These are phyloP conservation scores for Rhizopogon salebrosus DNA, from an alignment of 768 basidiomycete genomes.

Conservation along the genomic window DNA sequence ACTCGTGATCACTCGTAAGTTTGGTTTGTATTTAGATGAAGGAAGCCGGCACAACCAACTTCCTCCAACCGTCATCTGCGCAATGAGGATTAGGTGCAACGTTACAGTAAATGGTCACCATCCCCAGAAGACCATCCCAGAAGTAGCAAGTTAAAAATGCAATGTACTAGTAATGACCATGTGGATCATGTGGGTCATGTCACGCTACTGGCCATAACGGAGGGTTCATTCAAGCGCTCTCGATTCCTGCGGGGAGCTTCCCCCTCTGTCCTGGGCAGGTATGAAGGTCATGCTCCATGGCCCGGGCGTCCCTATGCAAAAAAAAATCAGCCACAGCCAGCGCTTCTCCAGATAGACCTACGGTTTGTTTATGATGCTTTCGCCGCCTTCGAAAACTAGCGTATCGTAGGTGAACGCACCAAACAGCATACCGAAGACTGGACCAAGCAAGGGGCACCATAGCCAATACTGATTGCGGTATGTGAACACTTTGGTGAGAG, in stretches of 20 bases:
- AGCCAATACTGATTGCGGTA: slow-evolving; percentile 63
- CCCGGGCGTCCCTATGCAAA: background rate
- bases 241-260: background rate
- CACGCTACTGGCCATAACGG: background rate
- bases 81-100: background rate
- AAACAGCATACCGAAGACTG: slow-evolving; percentile 52
- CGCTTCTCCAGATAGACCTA: slow-evolving; percentile 17
- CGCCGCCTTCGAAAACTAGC: slow-evolving; percentile 50
- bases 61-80: background rate
- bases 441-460: slow-evolving; percentile 60
- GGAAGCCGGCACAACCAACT: background rate
- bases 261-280: background rate
- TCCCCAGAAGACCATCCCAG: background rate
- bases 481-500: slow-evolving; percentile 11
- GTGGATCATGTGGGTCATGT: background rate
- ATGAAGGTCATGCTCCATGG: background rate
- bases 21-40: background rate
- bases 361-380: slow-evolving; percentile 52
- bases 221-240: background rate
- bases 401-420: slow-evolving; percentile 56
- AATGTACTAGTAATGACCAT: background rate
- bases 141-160: background rate
- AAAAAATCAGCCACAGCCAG: background rate
- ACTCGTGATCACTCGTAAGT: background rate
- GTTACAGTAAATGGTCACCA: too few relatives aligned